Percentiles rank a stretch among this genome's conserved stretches.
Conservation (phyloP, 2,329 filamentous ascomycete species). For the Colletotrichum abscissum region DNA sequence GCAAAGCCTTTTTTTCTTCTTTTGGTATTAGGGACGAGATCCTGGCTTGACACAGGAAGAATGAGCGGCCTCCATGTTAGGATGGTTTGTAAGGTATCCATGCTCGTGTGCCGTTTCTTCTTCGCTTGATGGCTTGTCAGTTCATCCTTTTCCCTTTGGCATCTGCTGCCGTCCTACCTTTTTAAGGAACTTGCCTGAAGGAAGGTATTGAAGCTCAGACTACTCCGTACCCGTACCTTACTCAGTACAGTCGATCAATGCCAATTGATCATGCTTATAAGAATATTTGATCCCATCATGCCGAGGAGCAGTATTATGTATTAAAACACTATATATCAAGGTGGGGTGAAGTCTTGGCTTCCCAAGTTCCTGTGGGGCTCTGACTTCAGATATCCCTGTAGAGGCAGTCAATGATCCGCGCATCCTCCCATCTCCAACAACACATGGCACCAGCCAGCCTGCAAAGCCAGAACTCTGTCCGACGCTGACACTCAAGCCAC, state of each 20-base stretch:
- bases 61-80: neutral
- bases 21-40: neutral
- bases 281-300: neutral
- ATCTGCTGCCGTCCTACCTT: neutral
- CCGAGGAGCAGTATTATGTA: neutral
- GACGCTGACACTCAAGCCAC: neutral
- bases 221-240: no score
- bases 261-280: neutral
- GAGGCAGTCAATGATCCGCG: neutral
- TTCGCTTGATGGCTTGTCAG: neutral
- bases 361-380: neutral
- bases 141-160: neutral
- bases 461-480: neutral
- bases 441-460: neutral
- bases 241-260: neutral
- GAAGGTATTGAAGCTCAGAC: neutral
- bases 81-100: neutral
- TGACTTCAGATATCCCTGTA: neutral
- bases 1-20: no score
- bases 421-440: slow-evolving; percentile 11
- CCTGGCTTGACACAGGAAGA: neutral
- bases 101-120: neutral
- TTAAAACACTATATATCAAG: neutral
- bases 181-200: neutral
- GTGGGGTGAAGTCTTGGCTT: neutral